These are phyloP conservation scores for Mycena sp. DNA, from an alignment of 1,284 basidiomycete species.

Conservation along the genomic window DNA sequence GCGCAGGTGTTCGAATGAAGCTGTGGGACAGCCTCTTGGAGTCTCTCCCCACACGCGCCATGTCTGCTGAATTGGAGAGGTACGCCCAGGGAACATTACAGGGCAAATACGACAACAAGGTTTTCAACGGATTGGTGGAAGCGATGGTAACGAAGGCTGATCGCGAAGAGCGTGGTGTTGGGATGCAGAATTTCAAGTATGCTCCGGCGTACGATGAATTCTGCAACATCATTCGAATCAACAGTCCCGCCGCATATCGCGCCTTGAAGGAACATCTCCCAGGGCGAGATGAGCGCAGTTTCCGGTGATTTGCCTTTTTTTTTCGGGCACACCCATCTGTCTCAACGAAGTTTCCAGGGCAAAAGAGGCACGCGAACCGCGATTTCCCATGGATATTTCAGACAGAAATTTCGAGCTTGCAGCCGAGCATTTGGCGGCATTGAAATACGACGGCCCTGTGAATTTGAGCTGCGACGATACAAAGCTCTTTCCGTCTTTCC, in stretches of 20 bases:
- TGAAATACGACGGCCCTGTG: constrained; percentile 37
- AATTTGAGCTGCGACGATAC: constrained; percentile 41
- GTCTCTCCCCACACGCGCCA: too few species aligned
- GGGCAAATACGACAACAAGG: constrained; percentile 33
- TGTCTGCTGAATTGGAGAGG: too few species aligned
- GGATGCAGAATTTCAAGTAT: constrained; percentile 50
- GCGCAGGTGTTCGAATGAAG: too few species aligned
- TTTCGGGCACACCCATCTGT: neutral
- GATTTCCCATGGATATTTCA: constrained; percentile 30
- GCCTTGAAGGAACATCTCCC: constrained; percentile 38
- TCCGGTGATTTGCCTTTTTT: constrained; percentile 34
- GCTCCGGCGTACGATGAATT: too few species aligned
- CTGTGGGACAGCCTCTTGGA: too few species aligned
- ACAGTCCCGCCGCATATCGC: too few species aligned
- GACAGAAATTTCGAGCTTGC: too few species aligned
- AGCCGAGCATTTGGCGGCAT: neutral
- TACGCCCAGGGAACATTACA: too few species aligned
- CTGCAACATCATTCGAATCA: too few species aligned
- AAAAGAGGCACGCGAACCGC: constrained; percentile 15
- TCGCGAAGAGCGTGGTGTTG: constrained; percentile 40
- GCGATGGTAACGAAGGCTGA: constrained; percentile 40
- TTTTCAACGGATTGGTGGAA: constrained; percentile 43
- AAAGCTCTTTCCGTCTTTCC: too few species aligned
- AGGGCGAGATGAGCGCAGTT: constrained; percentile 28
- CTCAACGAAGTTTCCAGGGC: neutral